Evolutionary conservation across 257 asterid species (phyloP).

Genomic region (Solanum stenotomum): DNA sequence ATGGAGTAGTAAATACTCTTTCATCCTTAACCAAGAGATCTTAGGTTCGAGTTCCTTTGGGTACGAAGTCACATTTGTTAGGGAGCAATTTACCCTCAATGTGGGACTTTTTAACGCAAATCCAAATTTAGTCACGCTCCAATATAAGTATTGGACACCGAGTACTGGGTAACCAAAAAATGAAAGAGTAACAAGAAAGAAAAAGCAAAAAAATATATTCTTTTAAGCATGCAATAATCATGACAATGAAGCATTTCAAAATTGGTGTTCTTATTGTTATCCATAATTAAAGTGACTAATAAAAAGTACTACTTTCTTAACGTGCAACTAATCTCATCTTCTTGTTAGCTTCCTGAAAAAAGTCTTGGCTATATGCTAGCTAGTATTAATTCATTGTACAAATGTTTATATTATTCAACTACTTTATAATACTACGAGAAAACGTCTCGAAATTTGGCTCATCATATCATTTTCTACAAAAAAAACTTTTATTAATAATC

Average conservation of each 20-base stretch:
- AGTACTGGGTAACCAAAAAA: not conserved
- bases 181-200: not conserved
- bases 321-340: not conserved
- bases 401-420: not conserved
- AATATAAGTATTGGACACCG: too few relatives aligned
- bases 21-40: too few relatives aligned
- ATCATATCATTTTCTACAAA: not conserved
- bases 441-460: not conserved
- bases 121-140: rapidly evolving
- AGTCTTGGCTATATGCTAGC: not conserved
- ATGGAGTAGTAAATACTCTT: too few relatives aligned
- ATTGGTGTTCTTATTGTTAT: not conserved
- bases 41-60: rapidly evolving
- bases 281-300: not conserved
- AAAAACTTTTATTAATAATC: too few relatives aligned
- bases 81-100: too few relatives aligned
- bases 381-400: not conserved
- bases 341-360: not conserved
- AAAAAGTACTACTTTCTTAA: not conserved
- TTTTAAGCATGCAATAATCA: not conserved
- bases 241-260: not conserved
- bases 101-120: rapidly evolving
- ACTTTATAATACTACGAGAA: not conserved
- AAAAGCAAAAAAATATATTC: not conserved
- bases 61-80: too few relatives aligned